Evolutionary conservation across 108 stramenopile species (phyloP), one percentile per base, ranked within the genome.

Genomic region (Asterionellopsis glacialis): DNA sequence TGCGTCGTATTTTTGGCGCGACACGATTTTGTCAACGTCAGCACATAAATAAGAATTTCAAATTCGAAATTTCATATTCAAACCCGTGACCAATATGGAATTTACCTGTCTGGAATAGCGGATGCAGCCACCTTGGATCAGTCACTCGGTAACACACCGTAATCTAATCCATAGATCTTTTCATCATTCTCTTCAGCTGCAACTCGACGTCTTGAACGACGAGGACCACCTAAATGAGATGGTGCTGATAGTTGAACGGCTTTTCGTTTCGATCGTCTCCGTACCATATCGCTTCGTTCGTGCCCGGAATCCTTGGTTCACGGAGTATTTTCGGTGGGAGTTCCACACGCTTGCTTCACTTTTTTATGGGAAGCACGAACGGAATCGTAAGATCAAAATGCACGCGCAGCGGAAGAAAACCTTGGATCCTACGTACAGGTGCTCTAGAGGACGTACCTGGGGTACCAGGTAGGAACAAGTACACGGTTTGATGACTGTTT

Each of bases 101-200:
- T 33, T 33, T 33, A 33, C 90, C 90, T 74, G 53, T 75, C 85
- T 55, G 91, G 90, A 67, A 91, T 89, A 40, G 87, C 83, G 45
- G 80, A 82, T 48, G 91, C 87, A 42, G 77, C 68, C 57, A 87
- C 85, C 62, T 61, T 80, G 63, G 85, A 91, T 85, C 85, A 88
- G 76, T 87, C 85, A 16, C 61, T 64, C 13, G 91, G 91, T 54
- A 93, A 70, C 26, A 93, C 88, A 16, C 91, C 91, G 49, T 77
- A 89, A 69, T 93, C 91, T 2, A 86, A 80, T 13, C 91, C 91
- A 51, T 81, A 93, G 13, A 84, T 76, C 41, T 70, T 70, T 4
- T 67, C 19, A 27, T 87, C 85, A 15, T 59, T 65, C 28, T 73
- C 68, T 24, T 67, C 64, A n/a, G 51, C 26, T 19, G 70, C 73